Evolutionary conservation across 208 protist genomes (phyloP).

Genomic region (Acanthamoeba royreba): DNA sequence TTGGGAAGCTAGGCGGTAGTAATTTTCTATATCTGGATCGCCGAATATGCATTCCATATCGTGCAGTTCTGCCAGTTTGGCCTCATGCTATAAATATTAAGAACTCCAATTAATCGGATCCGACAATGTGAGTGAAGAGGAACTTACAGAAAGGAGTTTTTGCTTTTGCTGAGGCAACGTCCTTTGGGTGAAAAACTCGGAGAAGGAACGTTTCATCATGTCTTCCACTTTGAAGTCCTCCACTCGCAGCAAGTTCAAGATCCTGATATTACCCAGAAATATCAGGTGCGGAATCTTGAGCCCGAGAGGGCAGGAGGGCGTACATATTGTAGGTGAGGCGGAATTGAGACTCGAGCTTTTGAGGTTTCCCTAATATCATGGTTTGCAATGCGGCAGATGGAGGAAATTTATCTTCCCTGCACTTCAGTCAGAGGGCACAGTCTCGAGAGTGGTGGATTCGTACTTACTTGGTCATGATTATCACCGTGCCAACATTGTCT

Average conservation of each 20-base stretch:
- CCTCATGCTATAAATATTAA: background rate
- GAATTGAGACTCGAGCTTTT: slow-evolving; percentile 81
- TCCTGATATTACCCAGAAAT: slow-evolving; percentile 1
- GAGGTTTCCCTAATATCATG: slow-evolving; percentile 81
- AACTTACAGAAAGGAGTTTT: background rate
- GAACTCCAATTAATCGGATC: background rate
- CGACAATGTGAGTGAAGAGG: background rate
- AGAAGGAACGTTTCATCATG: slow-evolving; percentile 83
- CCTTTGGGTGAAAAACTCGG: slow-evolving; percentile 69
- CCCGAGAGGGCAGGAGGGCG: background rate
- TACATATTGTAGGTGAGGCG: slow-evolving; percentile 90
- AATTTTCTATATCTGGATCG: slow-evolving; percentile 74
- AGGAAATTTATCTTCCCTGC: slow-evolving; percentile 36
- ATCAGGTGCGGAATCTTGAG: background rate
- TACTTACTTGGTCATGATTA: slow-evolving; percentile 75
- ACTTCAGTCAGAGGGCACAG: background rate
- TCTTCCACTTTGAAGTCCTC: slow-evolving; percentile 84
- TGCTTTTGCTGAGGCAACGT: slow-evolving; percentile 24
- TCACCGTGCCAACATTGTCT: slow-evolving; percentile 85
- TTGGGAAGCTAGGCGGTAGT: slow-evolving; percentile 55
- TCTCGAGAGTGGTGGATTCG: slow-evolving; percentile 35
- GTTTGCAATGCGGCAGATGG: slow-evolving; percentile 53
- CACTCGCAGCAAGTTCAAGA: slow-evolving; percentile 87
- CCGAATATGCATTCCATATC: slow-evolving; percentile 65
- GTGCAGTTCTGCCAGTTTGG: background rate